Conservation (phyloP, 176 grass and related monocot genomes). For the Typha latifolia region DNA sequence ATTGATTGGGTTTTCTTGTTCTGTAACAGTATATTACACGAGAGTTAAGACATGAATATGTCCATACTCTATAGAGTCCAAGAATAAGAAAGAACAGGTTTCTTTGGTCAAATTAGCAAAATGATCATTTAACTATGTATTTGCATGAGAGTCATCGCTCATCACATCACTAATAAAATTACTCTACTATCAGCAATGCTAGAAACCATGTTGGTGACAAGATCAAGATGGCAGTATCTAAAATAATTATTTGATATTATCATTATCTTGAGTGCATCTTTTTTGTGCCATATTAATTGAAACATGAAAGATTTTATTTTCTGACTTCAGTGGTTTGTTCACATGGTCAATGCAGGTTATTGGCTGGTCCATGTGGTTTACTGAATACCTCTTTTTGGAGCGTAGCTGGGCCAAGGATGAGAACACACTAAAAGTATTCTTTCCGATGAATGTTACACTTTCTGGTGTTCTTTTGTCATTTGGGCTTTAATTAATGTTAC, state of each 20-base stretch:
- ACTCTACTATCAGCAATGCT: too few species aligned
- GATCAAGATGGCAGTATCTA: too few species aligned
- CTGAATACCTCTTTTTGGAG: slow-evolving; percentile 84
- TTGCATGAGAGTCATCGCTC: too few species aligned
- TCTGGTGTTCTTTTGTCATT: neutral
- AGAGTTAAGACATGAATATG: too few species aligned
- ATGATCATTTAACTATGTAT: too few species aligned
- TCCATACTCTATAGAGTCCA: too few species aligned
- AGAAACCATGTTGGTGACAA: too few species aligned
- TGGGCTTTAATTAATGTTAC: slow-evolving; percentile 3
- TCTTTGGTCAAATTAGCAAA: too few species aligned
- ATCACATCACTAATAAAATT: too few species aligned
- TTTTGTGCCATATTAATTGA: neutral
- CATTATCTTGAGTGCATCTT: neutral
- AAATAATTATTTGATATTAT: neutral
- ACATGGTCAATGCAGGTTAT: slow-evolving; percentile 47
- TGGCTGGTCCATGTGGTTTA: slow-evolving; percentile 90
- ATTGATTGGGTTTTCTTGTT: too few species aligned
- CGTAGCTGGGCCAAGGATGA: slow-evolving; percentile 91
- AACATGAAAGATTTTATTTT: neutral
- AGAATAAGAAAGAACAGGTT: too few species aligned
- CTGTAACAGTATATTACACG: too few species aligned
- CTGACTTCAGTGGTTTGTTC: neutral
- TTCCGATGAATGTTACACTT: neutral
- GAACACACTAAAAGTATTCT: slow-evolving; percentile 54